Percentiles rank a stretch among this genome's conserved stretches.
Conservation (phyloP, 179 eudicot species). For the Patellifolia procumbens region DNA sequence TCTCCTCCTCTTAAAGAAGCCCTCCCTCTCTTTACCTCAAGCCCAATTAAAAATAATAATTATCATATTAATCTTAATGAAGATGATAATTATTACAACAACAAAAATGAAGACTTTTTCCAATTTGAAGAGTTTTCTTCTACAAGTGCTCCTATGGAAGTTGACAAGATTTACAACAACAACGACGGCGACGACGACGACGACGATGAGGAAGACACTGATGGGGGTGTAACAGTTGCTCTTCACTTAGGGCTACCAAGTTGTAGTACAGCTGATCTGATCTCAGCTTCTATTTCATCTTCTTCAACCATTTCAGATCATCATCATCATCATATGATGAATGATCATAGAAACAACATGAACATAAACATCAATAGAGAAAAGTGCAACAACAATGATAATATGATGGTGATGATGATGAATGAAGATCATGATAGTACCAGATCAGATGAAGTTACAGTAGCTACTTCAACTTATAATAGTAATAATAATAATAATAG, state of each 20-base stretch:
- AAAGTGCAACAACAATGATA: not conserved
- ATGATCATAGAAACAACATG: not conserved
- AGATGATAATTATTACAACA: constrained; percentile 2
- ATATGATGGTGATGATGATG: constrained; percentile 17
- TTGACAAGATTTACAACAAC: constrained; percentile 29
- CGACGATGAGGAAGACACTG: constrained; percentile 26
- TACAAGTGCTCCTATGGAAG: constrained; percentile 47
- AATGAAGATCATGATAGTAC: constrained; percentile 5
- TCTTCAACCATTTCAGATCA: constrained; percentile 35
- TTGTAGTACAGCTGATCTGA: constrained; percentile 41
- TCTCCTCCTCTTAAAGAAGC: constrained; percentile 79
- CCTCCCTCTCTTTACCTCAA: constrained; percentile 66
- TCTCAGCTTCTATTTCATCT: constrained; percentile 30
- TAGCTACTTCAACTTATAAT: constrained; percentile 31
- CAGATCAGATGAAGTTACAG: constrained; percentile 43
- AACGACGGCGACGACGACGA: constrained; percentile 4
- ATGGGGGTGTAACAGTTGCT: constrained; percentile 41
- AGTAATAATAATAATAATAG: not conserved
- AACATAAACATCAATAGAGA: not conserved
- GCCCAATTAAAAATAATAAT: constrained; percentile 49
- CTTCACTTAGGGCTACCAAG: constrained; percentile 71
- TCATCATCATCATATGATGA: constrained; percentile 17
- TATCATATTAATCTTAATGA: constrained; percentile 33
- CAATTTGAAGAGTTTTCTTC: constrained; percentile 26
- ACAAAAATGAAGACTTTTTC: not conserved